phyloP scores from a whole-genome alignment of 306 rosid species.

The Hylodesmum podocarpum region DNA sequence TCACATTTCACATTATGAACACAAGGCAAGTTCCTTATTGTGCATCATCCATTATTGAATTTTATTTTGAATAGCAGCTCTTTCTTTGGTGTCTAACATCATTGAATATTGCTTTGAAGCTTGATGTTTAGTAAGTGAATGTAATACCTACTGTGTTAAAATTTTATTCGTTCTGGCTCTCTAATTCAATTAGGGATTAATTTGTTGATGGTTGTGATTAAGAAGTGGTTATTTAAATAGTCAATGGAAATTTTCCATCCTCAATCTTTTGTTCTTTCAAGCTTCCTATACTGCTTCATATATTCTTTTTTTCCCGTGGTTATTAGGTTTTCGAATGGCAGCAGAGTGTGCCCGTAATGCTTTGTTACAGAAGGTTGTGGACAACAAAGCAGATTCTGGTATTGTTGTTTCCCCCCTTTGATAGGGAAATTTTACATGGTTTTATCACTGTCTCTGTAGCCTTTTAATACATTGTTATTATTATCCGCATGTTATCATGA shows the following conservation, averaged over 20 bases:
- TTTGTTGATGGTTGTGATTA: neutral
- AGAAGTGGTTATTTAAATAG: neutral
- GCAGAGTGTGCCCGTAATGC: slow-evolving; percentile 86
- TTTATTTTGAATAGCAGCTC: neutral
- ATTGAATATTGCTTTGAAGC: neutral
- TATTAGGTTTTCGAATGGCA: slow-evolving; percentile 93
- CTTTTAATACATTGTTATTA: neutral
- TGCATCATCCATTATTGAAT: neutral
- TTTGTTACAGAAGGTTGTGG: slow-evolving; percentile 75
- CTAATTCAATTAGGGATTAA: neutral
- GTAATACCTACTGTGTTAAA: neutral
- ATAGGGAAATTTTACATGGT: neutral
- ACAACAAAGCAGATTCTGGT: slow-evolving; percentile 85
- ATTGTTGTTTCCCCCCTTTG: neutral
- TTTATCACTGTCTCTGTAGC: neutral
- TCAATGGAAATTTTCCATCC: neutral
- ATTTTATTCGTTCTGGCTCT: neutral
- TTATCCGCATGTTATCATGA: neutral
- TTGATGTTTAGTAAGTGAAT: neutral
- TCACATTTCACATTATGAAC: neutral
- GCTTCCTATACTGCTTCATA: neutral
- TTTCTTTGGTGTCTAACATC: neutral
- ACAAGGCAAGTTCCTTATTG: neutral
- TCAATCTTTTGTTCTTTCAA: neutral
- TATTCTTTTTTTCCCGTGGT: neutral